These are phyloP conservation scores for Medicago truncatula DNA, from an alignment of 306 rosid species.

Conservation along the genomic window DNA sequence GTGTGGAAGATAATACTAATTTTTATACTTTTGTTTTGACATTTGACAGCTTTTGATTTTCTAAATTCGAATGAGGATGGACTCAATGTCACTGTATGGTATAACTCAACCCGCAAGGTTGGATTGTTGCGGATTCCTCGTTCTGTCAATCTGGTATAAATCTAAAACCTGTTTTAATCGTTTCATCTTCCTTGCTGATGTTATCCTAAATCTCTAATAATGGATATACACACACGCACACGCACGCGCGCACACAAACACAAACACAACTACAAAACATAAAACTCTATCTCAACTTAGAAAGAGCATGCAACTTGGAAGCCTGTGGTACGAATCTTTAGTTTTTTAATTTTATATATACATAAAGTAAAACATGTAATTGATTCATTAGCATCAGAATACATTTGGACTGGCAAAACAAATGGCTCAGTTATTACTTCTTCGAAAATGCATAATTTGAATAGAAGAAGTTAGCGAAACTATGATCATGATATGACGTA, in stretches of 20 bases:
- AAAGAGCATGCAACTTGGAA: constrained; percentile 15
- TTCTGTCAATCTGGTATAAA: constrained; percentile 69
- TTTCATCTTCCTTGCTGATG: neutral
- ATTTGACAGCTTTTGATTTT: constrained; percentile 74
- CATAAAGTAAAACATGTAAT: constrained; percentile 1
- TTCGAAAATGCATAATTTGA: constrained; percentile 27
- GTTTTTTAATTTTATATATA: neutral
- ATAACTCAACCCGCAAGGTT: constrained; percentile 58
- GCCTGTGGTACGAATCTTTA: constrained; percentile 2
- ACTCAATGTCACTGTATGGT: constrained; percentile 75
- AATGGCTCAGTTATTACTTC: constrained; percentile 11
- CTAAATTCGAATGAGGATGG: constrained; percentile 61
- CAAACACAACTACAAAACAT: neutral
- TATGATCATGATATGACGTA: constrained; percentile 22
- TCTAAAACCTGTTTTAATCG: no score
- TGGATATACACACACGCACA: no score
- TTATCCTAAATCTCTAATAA: constrained; percentile 5
- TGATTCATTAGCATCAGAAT: constrained; percentile 25
- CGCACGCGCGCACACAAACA: no score
- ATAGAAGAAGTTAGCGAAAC: constrained; percentile 31
- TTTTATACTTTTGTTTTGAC: constrained; percentile 38
- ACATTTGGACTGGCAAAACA: constrained; percentile 2
- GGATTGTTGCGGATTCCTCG: constrained; percentile 70
- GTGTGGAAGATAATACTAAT: constrained; percentile 34
- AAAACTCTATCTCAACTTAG: constrained; percentile 16